A percentile compares a stretch with the other conserved stretches of the same genome.
These are phyloP conservation scores for Gaertneriomyces sp. DNA, from an alignment of 192 early-diverging fungal genomes.

Conservation along the genomic window DNA sequence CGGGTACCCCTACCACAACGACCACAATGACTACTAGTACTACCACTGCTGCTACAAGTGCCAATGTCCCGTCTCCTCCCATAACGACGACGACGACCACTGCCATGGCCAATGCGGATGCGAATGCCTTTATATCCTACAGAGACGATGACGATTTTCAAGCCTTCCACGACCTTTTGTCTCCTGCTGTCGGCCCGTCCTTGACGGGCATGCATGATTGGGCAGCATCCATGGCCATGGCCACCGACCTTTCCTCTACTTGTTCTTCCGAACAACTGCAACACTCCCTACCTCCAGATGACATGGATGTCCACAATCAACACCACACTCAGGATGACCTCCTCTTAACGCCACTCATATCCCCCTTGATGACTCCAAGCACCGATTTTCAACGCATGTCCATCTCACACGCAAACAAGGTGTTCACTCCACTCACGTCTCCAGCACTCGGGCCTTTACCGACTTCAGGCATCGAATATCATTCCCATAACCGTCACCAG, in stretches of 20 bases:
- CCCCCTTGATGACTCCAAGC: slow-evolving; percentile 66
- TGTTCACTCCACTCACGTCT: slow-evolving; percentile 63
- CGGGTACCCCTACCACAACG: too few relatives aligned
- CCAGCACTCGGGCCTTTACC: slow-evolving; percentile 46
- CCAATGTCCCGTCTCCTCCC: too few relatives aligned
- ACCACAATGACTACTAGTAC: too few relatives aligned
- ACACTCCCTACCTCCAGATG: slow-evolving; percentile 7
- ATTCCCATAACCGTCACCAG: too few relatives aligned
- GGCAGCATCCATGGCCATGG: slow-evolving; percentile 2
- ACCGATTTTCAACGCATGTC: slow-evolving; percentile 44
- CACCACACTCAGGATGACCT: background rate
- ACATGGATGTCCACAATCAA: too few relatives aligned
- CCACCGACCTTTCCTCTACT: background rate
- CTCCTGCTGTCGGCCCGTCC: background rate
- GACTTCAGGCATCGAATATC: too few relatives aligned
- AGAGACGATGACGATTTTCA: background rate
- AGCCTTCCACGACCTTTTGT: background rate
- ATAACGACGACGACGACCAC: too few relatives aligned
- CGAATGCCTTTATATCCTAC: too few relatives aligned
- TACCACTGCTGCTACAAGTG: too few relatives aligned
- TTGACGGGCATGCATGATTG: slow-evolving; percentile 13
- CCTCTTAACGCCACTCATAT: slow-evolving; percentile 63
- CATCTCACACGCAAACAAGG: slow-evolving; percentile 31
- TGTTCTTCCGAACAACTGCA: background rate
- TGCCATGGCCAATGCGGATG: too few relatives aligned